Conservation (phyloP, 257 asterid genomes). For the Penstemon eatonii region DNA sequence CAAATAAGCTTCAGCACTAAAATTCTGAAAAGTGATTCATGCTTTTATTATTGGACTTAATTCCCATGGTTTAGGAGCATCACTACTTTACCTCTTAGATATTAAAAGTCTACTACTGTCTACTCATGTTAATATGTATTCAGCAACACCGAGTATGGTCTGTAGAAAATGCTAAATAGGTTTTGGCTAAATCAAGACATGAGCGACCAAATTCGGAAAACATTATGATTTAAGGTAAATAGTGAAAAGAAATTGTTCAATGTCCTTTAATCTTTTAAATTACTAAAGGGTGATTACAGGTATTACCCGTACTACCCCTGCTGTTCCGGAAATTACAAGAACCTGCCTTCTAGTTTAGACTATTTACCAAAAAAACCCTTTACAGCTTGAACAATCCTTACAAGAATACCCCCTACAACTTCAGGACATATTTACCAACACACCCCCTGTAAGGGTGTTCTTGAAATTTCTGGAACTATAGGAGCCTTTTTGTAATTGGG, state of each 20-base stretch:
- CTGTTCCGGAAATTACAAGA: too few relatives aligned
- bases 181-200: constrained; percentile 3
- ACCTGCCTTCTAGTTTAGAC: too few relatives aligned
- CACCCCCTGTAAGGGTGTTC: too few relatives aligned
- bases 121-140: constrained; percentile 13
- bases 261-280: background rate
- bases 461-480: too few relatives aligned
- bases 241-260: background rate
- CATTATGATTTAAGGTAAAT: background rate
- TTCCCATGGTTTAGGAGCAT: constrained; percentile 2
- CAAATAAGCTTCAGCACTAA: background rate
- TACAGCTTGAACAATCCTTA: too few relatives aligned
- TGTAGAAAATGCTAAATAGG: background rate
- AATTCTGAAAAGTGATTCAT: background rate
- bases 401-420: too few relatives aligned
- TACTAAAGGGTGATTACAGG: too few relatives aligned
- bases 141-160: constrained; percentile 11
- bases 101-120: constrained; percentile 5
- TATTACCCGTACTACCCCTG: too few relatives aligned
- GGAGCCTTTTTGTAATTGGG: too few relatives aligned
- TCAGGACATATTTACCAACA: too few relatives aligned
- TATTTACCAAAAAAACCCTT: too few relatives aligned
- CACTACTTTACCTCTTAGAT: background rate
- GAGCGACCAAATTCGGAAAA: constrained; percentile 10
- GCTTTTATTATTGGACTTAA: background rate